Evolutionary conservation across 768 basidiomycete species (phyloP).

Genomic region (Termitomyces titanicus): DNA sequence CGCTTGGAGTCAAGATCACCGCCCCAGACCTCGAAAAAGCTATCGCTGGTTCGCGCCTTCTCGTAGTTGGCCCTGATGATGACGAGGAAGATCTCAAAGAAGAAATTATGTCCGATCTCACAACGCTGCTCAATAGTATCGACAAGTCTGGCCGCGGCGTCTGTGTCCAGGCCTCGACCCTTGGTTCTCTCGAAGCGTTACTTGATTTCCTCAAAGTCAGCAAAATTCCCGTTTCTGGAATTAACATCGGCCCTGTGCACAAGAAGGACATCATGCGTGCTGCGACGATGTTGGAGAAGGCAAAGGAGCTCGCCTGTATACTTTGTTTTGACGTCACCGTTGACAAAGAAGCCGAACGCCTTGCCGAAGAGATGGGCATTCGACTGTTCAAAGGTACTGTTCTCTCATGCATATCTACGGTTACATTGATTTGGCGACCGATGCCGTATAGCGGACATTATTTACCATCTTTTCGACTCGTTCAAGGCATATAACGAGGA

Average conservation of each 20-base stretch:
- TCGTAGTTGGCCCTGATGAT: slow-evolving; percentile 92
- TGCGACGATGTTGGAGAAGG: slow-evolving; percentile 92
- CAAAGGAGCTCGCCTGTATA: slow-evolving; percentile 91
- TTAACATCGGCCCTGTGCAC: slow-evolving; percentile 97
- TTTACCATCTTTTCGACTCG: slow-evolving; percentile 96
- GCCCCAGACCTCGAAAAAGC: slow-evolving; percentile 97
- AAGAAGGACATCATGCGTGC: slow-evolving; percentile 93
- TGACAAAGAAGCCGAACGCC: slow-evolving; percentile 87
- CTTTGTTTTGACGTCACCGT: slow-evolving; percentile 95
- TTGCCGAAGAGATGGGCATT: slow-evolving; percentile 94
- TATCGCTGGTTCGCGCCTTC: slow-evolving; percentile 91
- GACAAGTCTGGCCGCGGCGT: slow-evolving; percentile 97
- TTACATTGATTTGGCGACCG: neutral
- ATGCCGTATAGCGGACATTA: slow-evolving; percentile 78
- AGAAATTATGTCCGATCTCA: slow-evolving; percentile 95
- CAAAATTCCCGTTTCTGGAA: slow-evolving; percentile 96
- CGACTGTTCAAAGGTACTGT: slow-evolving; percentile 83
- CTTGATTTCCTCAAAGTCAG: slow-evolving; percentile 92
- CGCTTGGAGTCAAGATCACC: slow-evolving; percentile 92
- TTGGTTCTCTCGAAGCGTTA: slow-evolving; percentile 95
- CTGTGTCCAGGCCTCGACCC: slow-evolving; percentile 94
- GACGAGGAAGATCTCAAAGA: slow-evolving; percentile 94
- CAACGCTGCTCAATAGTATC: slow-evolving; percentile 81
- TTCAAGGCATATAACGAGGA: slow-evolving; percentile 93
- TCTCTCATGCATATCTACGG: neutral